These are phyloP conservation scores for Calvatia gigantea DNA, from an alignment of 768 basidiomycete species.

Conservation along the genomic window DNA sequence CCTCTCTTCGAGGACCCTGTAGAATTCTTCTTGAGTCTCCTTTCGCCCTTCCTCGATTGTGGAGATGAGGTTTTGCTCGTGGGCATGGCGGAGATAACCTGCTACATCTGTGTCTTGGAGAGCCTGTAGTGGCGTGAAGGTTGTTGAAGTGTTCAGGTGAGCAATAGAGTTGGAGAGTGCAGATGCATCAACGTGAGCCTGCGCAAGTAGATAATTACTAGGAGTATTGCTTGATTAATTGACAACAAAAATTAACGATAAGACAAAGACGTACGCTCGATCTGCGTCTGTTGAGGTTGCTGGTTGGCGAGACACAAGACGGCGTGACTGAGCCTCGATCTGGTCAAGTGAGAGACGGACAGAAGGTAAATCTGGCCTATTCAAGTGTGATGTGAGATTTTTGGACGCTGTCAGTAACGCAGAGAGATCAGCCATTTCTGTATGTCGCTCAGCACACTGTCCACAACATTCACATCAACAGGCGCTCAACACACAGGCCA, in stretches of 20 bases:
- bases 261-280: constrained; percentile 55
- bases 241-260: constrained; percentile 4
- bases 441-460: constrained; percentile 16
- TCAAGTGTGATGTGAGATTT: constrained; percentile 73
- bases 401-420: constrained; percentile 69
- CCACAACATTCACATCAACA: not conserved
- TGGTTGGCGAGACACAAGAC: constrained; percentile 73
- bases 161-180: constrained; percentile 81
- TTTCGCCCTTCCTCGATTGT: constrained; percentile 89
- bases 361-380: constrained; percentile 78
- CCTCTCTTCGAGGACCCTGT: constrained; percentile 72
- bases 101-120: constrained; percentile 93
- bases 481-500: not conserved
- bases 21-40: constrained; percentile 84
- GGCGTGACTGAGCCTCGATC: constrained; percentile 89
- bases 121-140: constrained; percentile 87
- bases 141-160: constrained; percentile 74
- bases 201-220: constrained; percentile 90
- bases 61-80: constrained; percentile 91
- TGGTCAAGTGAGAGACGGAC: constrained; percentile 91
- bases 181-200: constrained; percentile 92
- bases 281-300: constrained; percentile 61
- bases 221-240: constrained; percentile 7
- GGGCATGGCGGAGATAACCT: constrained; percentile 91
- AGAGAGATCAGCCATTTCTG: constrained; percentile 59